These are phyloP conservation scores for Blastobotrys proliferans DNA, from an alignment of 1,139 yeast species.

Conservation along the genomic window DNA sequence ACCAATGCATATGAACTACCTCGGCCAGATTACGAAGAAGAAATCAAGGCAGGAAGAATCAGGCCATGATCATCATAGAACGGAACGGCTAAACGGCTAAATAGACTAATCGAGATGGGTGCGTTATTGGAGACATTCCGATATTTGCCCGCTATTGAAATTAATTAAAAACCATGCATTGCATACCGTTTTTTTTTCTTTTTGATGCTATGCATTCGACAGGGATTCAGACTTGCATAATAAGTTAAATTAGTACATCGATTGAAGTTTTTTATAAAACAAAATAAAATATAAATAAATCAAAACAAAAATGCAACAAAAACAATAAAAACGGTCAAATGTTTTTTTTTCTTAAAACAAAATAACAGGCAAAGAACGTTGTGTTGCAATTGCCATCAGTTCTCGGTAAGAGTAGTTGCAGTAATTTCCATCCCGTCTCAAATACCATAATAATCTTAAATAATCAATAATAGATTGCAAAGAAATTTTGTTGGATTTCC, in stretches of 20 bases:
- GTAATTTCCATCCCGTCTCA: slow-evolving; percentile 17
- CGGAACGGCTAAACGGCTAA: not conserved
- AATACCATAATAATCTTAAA: slow-evolving; percentile 20
- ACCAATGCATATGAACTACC: slow-evolving; percentile 43
- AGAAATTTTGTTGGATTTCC: slow-evolving; percentile 16
- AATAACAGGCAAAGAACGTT: slow-evolving; percentile 15
- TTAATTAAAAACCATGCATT: no score
- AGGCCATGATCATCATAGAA: not conserved
- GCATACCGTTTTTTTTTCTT: no score
- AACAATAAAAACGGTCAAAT: slow-evolving; percentile 1
- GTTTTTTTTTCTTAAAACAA: slow-evolving; percentile 12
- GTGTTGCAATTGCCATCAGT: slow-evolving; percentile 15
- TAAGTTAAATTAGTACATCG: no score
- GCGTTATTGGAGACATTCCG: no score
- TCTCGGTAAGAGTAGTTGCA: slow-evolving; percentile 16
- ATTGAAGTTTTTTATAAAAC: no score
- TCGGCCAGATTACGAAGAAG: slow-evolving; percentile 37
- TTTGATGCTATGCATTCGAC: no score
- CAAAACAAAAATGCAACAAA: not conserved
- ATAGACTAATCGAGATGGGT: no score
- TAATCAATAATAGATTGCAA: slow-evolving; percentile 19
- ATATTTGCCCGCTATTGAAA: no score
- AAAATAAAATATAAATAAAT: no score
- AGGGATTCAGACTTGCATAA: no score
- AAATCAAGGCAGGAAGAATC: slow-evolving; percentile 8